Conservation (phyloP, 352 stramenopile species). For the Pythium apleroticum region DNA sequence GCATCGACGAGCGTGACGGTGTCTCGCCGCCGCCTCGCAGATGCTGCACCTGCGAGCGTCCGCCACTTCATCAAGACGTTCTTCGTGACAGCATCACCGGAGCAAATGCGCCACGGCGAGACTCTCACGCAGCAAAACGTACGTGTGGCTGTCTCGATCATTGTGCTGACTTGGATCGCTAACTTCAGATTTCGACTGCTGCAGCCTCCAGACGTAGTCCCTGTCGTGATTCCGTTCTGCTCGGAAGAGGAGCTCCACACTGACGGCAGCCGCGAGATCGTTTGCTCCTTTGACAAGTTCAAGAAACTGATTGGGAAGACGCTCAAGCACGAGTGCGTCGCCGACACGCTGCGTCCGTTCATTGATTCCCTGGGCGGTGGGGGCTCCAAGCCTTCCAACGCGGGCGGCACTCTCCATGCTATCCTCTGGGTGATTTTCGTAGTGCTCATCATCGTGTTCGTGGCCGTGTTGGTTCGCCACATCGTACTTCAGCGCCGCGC, state of each 20-base stretch:
- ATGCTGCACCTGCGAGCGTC: slow-evolving; percentile 17
- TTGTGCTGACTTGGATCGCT: slow-evolving; percentile 1
- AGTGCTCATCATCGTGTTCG: slow-evolving; percentile 40
- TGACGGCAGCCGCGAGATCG: slow-evolving; percentile 42
- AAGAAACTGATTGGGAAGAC: slow-evolving; percentile 64
- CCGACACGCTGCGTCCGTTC: slow-evolving; percentile 67
- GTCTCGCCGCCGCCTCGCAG: slow-evolving; percentile 14
- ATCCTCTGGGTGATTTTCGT: slow-evolving; percentile 44
- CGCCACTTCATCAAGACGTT: slow-evolving; percentile 68
- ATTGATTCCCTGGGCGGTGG: slow-evolving; percentile 45
- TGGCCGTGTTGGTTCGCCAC: slow-evolving; percentile 37
- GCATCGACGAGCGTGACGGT: background rate
- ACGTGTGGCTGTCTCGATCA: slow-evolving; percentile 13
- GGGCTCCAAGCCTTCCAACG: slow-evolving; percentile 6
- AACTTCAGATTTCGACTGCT: background rate
- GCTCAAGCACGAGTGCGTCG: slow-evolving; percentile 67
- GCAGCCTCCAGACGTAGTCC: slow-evolving; percentile 60
- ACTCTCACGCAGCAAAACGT: slow-evolving; percentile 59
- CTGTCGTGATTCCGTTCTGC: slow-evolving; percentile 68
- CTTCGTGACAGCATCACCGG: slow-evolving; percentile 65
- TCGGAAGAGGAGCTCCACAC: slow-evolving; percentile 56
- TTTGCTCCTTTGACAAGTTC: slow-evolving; percentile 65
- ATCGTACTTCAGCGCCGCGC: slow-evolving; percentile 21
- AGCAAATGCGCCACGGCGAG: slow-evolving; percentile 69
- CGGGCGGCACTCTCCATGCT: slow-evolving; percentile 12